These are phyloP conservation scores for Euryodendron excelsum DNA, from an alignment of 148 eudicot species.

Conservation along the genomic window DNA sequence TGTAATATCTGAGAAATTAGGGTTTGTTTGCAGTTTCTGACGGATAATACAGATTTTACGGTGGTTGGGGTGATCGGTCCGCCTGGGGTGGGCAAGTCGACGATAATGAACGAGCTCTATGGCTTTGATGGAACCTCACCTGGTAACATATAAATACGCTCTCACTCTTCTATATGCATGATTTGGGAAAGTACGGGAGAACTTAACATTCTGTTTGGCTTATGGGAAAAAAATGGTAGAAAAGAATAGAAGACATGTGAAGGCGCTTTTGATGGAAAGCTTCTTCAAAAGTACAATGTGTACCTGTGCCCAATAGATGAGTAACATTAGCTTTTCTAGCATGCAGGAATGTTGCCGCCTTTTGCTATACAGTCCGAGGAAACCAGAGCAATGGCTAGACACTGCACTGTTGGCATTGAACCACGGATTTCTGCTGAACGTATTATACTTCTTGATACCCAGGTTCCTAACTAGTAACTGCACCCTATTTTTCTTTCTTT, in stretches of 20 bases:
- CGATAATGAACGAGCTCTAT: conserved; percentile 80
- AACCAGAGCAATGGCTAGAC: conserved; percentile 74
- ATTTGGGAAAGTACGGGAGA: background rate
- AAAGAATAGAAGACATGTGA: background rate
- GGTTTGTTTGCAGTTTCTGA: conserved; percentile 59
- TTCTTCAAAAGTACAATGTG: too few relatives aligned
- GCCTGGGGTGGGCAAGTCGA: conserved; percentile 83
- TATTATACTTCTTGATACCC: conserved; percentile 91
- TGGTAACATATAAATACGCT: conserved; percentile 32
- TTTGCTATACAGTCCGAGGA: conserved; percentile 73
- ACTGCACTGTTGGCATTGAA: conserved; percentile 79
- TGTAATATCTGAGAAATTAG: background rate
- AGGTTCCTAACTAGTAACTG: conserved; percentile 38
- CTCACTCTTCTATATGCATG: background rate
- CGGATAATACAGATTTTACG: conserved; percentile 89
- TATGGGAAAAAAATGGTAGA: background rate
- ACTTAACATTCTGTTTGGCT: background rate
- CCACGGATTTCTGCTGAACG: conserved; percentile 81
- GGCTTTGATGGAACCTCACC: conserved; percentile 82
- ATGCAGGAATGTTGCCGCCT: conserved; percentile 84
- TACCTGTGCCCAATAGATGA: background rate
- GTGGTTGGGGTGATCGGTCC: conserved; percentile 93
- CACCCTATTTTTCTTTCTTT: background rate
- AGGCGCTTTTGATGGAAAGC: background rate
- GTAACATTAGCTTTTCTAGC: background rate